Base-by-base conservation (phyloP, 179 eudicot genomes). In the Pouteria campechiana region DNA sequence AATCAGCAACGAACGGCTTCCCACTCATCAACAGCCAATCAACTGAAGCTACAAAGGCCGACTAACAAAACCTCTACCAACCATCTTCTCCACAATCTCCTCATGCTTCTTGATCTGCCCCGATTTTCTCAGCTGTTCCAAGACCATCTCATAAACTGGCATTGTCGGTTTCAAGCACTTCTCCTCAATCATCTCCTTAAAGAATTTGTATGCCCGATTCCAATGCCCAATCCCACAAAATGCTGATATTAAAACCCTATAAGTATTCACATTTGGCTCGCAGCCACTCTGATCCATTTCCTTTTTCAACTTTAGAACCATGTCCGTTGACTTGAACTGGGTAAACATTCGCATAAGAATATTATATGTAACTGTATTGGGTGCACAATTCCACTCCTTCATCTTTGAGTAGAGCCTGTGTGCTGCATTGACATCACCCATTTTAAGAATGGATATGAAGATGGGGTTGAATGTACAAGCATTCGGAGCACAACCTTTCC, bases 1-100 rank as follows among this genome's bases (percentile, higher is more conserved):
- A n/a, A n/a, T n/a, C n/a, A n/a, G n/a, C n/a, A n/a, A n/a, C n/a
- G n/a, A n/a, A n/a, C n/a, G n/a, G n/a, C n/a, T n/a, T n/a, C n/a
- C n/a, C n/a, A n/a, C n/a, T n/a, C n/a, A n/a, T n/a, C n/a, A n/a
- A n/a, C n/a, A n/a, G n/a, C n/a, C n/a, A n/a, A n/a, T n/a, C n/a
- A n/a, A n/a, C n/a, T n/a, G n/a, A n/a, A n/a, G n/a, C 41, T 49
- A 81, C 35, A 87, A 50, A 24, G 93, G 95, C 1, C 86, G 95
- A 29, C 60, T 17, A 41, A 48, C 77, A 52, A 85, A 86, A 13
- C 84, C 95, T 44, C 82, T 56, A 29, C 55, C 76, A 11, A 79
- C 75, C 98, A 90, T 90, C 59, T 81, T 86, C 63, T 76, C 90
- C 25, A 86, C 95, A 54, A 86, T 48, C 48, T 90, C 98, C 63